Base-by-base conservation (phyloP, 371 early-diverging fungal species). In the Mucor indicus region DNA sequence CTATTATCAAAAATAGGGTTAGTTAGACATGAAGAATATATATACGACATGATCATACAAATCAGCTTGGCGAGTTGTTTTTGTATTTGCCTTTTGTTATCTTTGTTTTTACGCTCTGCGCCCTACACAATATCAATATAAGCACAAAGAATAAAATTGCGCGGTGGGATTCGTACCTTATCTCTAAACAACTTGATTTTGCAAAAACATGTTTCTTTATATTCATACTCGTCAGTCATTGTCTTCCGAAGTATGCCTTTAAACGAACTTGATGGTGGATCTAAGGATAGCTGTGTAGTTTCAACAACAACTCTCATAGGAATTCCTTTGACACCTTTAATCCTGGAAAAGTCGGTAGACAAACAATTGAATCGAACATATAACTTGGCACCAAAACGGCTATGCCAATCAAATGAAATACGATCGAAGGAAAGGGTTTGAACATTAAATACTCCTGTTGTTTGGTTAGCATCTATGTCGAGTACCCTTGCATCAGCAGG, bases 321-420 rank as follows among this genome's bases (percentile, higher is more conserved):
- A 29, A 90, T 89, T 0, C 91, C 91, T 57, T 90, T 91, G 53
- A 91, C 89, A 9, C 91, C 91, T 57, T 91, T 90, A 62, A 89
- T 86, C 12, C 87, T 66, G 15, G 88, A 85, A 53, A 91, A 91
- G 46, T 91, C 91, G 2, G 91, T 91, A 1, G 90, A 90, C 3
- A 91, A 60, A 49, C 89, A 88, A 57, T 87, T 84, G 58, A 91
- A 88, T 30, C 80, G 80, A n/a, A 90, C 50, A 60, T 76, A 75
- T 20, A 89, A 62, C 44, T 84, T 87, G 31, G 87, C 86, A 12
- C 87, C 84, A 20, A 77, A 67, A 19, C 75, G 60, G 2, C 84
- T 83, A 45, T 87, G 79, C 89, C 89, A 89, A 38, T 82, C 81
- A 65, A 89, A 84, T 4, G 81, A 65, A n/a, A 87, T 75, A 7